A percentile compares a stretch with the other conserved stretches of the same genome.
Conservation (phyloP, 257 asterid genomes). For the Buddleja alternifolia region DNA sequence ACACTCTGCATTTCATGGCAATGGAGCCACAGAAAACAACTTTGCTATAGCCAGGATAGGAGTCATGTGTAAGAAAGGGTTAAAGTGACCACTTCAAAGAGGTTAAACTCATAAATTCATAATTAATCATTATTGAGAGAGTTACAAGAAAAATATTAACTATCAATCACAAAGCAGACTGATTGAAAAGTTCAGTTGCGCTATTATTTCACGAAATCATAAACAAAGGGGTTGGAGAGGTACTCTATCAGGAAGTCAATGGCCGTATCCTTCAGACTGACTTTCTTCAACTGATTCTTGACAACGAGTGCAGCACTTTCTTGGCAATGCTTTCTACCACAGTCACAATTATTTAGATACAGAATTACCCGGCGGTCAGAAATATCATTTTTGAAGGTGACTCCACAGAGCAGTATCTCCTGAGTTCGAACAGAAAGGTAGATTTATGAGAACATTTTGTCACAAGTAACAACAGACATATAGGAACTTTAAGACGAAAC, state of each 20-base stretch:
- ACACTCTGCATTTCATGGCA: not conserved
- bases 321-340: conserved; percentile 77
- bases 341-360: conserved; percentile 72
- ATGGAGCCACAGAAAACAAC: conserved; percentile 7
- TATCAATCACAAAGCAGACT: not conserved
- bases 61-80: conserved; percentile 17
- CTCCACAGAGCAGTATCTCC: conserved; percentile 93
- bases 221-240: conserved; percentile 26
- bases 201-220: conserved; percentile 4
- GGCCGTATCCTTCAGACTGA: conserved; percentile 78
- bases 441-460: conserved; percentile 10
- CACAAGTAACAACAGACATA: not conserved
- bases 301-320: conserved; percentile 73
- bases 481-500: conserved; percentile 18
- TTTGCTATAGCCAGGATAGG: conserved; percentile 15
- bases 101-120: not conserved
- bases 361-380: conserved; percentile 78
- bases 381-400: conserved; percentile 71
- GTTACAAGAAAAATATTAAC: conserved; percentile 5
- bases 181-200: conserved; percentile 4
- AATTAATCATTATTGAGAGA: not conserved
- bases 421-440: conserved; percentile 41
- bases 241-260: conserved; percentile 90
- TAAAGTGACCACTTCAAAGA: conserved; percentile 5
- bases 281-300: conserved; percentile 76